Conservation (phyloP, 176 grass and related monocot species). For the Eleusine indica region DNA sequence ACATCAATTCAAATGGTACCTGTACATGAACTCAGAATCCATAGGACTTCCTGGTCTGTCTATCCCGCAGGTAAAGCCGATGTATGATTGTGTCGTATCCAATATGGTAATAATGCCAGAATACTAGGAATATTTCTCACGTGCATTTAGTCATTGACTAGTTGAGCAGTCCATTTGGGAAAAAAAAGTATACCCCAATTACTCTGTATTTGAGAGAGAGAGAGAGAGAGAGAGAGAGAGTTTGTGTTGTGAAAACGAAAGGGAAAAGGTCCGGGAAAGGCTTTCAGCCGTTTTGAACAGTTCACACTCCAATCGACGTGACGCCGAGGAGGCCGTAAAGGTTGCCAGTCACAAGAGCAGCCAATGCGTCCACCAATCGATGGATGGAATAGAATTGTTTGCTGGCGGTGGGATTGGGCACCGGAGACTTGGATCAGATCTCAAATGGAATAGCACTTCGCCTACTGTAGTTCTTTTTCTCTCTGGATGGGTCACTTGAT, state of each 20-base stretch:
- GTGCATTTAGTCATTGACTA: neutral
- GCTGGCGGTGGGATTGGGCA: neutral
- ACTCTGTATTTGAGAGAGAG: no score
- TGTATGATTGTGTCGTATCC: neutral
- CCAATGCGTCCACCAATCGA: neutral
- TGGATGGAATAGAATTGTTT: constrained; percentile 29
- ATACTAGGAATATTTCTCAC: neutral
- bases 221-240: neutral
- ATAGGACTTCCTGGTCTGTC: no score
- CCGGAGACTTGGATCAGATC: neutral
- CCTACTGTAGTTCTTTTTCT: neutral
- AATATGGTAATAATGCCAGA: neutral
- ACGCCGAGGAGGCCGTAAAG: neutral
- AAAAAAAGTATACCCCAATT: no score
- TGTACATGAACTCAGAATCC: no score
- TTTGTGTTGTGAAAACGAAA: constrained; percentile 21
- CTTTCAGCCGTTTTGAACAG: constrained; percentile 5
- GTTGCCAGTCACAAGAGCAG: neutral
- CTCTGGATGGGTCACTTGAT: neutral
- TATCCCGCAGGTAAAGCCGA: no score
- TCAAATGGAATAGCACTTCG: neutral
- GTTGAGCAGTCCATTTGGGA: no score
- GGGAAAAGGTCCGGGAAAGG: constrained; percentile 15
- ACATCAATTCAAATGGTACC: no score
- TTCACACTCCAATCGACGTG: constrained; percentile 25